phyloP scores from a whole-genome alignment of 2,329 filamentous ascomycete species.

The Septoria linicola region DNA sequence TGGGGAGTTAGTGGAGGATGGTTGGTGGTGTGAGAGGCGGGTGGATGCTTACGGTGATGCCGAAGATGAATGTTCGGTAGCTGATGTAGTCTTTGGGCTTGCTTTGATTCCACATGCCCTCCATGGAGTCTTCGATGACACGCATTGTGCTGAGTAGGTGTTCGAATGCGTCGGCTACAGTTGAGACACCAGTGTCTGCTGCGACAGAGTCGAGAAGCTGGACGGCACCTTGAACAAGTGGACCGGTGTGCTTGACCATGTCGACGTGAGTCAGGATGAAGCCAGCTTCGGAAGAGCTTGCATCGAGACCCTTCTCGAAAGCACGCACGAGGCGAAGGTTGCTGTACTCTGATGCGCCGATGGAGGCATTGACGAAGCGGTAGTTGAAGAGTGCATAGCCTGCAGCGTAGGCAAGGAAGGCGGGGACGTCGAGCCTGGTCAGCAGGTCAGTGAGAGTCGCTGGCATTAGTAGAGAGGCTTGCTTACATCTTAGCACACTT shows the following conservation, averaged over 20 bases:
- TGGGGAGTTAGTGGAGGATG: neutral
- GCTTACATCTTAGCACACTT: conserved; percentile 82
- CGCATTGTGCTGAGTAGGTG: conserved; percentile 37
- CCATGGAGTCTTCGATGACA: conserved; percentile 37
- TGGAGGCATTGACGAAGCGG: conserved; percentile 55
- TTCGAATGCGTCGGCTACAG: conserved; percentile 29
- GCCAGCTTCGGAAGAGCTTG: conserved; percentile 83
- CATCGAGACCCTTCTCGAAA: conserved; percentile 86
- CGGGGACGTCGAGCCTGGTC: conserved; percentile 69
- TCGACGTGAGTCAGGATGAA: conserved; percentile 96
- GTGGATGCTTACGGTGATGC: conserved; percentile 62
- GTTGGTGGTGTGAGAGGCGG: no score
- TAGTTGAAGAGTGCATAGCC: conserved; percentile 65
- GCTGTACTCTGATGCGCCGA: conserved; percentile 53
- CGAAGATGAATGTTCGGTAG: conserved; percentile 96
- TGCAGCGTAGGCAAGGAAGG: conserved; percentile 83
- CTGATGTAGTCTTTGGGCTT: conserved; percentile 79
- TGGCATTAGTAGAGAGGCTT: neutral
- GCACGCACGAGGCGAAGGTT: conserved; percentile 82
- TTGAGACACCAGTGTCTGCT: conserved; percentile 21
- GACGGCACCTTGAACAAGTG: conserved; percentile 70
- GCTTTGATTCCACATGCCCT: conserved; percentile 82
- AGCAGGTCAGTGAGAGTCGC: neutral
- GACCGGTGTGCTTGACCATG: conserved; percentile 86
- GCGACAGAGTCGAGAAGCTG: conserved; percentile 59